Evolutionary conservation across 169 alveolate genomes (phyloP).

Genomic region (Eimeria necatrix): DNA sequence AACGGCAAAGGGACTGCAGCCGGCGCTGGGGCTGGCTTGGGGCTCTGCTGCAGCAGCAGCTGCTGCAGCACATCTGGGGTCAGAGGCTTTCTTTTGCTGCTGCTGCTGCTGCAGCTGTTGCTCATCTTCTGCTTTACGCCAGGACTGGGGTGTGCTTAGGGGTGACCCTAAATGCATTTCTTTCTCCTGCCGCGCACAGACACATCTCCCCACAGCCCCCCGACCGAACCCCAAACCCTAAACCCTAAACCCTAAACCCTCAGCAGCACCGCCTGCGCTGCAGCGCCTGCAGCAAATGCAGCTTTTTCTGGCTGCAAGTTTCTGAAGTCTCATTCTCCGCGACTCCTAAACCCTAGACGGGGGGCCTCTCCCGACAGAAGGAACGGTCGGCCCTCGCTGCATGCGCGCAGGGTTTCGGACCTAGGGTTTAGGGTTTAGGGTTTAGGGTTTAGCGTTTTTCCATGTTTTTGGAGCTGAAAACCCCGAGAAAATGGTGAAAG

Average conservation of each 20-base stretch:
- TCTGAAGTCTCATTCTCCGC: not conserved
- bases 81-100: not conserved
- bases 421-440: constrained; percentile 36
- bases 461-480: not conserved
- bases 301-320: not conserved
- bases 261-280: not conserved
- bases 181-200: not conserved
- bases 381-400: constrained; percentile 34
- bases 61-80: no score
- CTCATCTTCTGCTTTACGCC: not conserved
- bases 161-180: not conserved
- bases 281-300: constrained; percentile 27
- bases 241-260: constrained; percentile 35
- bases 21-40: not conserved
- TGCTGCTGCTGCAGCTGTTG: constrained; percentile 36
- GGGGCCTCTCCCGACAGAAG: not conserved
- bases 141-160: constrained; percentile 6
- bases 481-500: constrained; percentile 65
- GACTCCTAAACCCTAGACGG: not conserved
- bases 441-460: constrained; percentile 25
- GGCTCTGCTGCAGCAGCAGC: not conserved
- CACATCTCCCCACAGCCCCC: constrained; percentile 33
- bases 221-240: constrained; percentile 37
- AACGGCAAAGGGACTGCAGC: no score
- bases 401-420: constrained; percentile 40